Evolutionary conservation across 768 basidiomycete species (phyloP), one percentile per base, ranked within the genome.

Genomic region (Stropharia rugosoannulata): DNA sequence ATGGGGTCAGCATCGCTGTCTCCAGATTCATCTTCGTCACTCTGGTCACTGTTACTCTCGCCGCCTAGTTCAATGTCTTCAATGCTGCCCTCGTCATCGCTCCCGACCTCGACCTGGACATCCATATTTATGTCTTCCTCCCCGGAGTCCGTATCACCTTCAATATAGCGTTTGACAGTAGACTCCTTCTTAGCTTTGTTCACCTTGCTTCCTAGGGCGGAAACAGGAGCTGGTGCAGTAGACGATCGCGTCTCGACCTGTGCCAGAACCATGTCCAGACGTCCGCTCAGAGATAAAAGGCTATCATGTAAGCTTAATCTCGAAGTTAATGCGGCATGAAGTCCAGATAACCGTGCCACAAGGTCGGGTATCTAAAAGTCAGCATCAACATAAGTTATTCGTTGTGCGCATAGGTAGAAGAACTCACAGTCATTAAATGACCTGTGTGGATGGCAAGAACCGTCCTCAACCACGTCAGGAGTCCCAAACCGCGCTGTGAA

Each of bases 231-330:
- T 18, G 87, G 89, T 10, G 83, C 82, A 12, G 79, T 75, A n/a
- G 89, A 84, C 27, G 90, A 84, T 18, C 95, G 84, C 74, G 95
- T 81, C 68, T 95, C 91, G 53, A 98, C 90, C 67, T 98, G 97
- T 0, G 93, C 89, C 47, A 98, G 79, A 19, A 97, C 92, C 77
- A 95, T 90, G 66, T 98, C 96, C 27, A 98, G 78, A 54, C 93
- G 85, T 25, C 97, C 97, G 56, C 86, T 90, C 40, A 99, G 78
- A 2, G 90, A 85, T 9, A 95, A 77, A 16, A 99, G 78, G 55
- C 86, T 90, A 59, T 93, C 88, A 59, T 97, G 91, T 44, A 98
- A 74, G 22, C 86, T 79, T 35, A 97, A 74, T 18, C 97, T 85
- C 32, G 87, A 79, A 2, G 89, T 84, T 39, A 99, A 77, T 5